Percentiles rank a stretch among this genome's conserved stretches.
phyloP scores from a whole-genome alignment of 805 yeast genomes.

The Suhomyces sp. region DNA sequence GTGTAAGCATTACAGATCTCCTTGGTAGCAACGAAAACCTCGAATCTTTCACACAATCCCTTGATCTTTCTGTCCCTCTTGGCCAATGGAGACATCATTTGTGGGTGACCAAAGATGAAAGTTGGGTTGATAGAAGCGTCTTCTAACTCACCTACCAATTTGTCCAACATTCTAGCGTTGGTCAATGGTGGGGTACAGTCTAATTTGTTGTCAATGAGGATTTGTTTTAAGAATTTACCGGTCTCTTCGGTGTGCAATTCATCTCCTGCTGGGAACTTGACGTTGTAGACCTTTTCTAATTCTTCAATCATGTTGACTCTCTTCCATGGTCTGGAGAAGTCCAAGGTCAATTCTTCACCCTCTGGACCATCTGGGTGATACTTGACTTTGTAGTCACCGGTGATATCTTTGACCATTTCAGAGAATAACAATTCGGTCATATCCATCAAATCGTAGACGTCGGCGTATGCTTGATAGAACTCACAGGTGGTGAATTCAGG shows the following conservation, averaged over 20 bases:
- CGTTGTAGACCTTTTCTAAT: conserved; percentile 79
- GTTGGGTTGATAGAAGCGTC: conserved; percentile 95
- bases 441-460: conserved; percentile 92
- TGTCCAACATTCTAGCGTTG: conserved; percentile 98
- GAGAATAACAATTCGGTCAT: conserved; percentile 90
- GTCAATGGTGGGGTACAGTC: conserved; percentile 92
- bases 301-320: conserved; percentile 97
- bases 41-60: conserved; percentile 97
- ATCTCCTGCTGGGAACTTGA: conserved; percentile 93
- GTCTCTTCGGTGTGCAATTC: conserved; percentile 92
- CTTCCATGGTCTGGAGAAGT: conserved; percentile 97
- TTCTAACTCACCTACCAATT: conserved; percentile 94
- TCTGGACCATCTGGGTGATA: conserved; percentile 96
- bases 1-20: conserved; percentile 98
- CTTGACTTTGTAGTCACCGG: conserved; percentile 79
- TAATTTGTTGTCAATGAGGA: conserved; percentile 73
- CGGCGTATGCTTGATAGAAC: conserved; percentile 97
- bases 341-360: conserved; percentile 72
- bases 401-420: conserved; percentile 95
- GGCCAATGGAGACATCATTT: conserved; percentile 99
- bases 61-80: conserved; percentile 89
- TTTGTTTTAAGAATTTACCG: conserved; percentile 79
- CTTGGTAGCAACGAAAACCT: conserved; percentile 97
- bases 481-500: conserved; percentile 99
- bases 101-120: conserved; percentile 97